phyloP scores from a whole-genome alignment of 129 eudicot species.

The Mikania micrantha region DNA sequence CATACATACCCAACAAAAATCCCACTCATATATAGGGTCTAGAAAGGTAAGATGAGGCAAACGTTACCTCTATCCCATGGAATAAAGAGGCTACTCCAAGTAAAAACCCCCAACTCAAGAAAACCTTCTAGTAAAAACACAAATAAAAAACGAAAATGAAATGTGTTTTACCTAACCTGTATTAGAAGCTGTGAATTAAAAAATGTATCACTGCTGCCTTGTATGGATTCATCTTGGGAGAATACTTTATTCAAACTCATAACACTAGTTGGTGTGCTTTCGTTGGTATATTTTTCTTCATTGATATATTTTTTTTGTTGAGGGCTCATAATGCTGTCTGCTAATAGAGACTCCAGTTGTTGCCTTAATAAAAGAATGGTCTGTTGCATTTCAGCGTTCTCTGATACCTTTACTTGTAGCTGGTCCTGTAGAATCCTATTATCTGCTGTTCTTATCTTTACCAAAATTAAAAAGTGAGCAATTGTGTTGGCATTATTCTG shows the following conservation, averaged over 20 bases:
- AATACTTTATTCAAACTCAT: slow-evolving; percentile 62
- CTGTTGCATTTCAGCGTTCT: slow-evolving; percentile 77
- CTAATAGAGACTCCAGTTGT: slow-evolving; percentile 50
- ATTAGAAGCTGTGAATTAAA: slow-evolving; percentile 48
- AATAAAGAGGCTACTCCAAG: too few relatives aligned
- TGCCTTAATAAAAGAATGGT: slow-evolving; percentile 60
- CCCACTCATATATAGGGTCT: too few relatives aligned
- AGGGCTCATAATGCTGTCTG: slow-evolving; percentile 29
- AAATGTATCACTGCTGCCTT: slow-evolving; percentile 36
- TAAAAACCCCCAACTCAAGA: too few relatives aligned
- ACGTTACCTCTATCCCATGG: too few relatives aligned
- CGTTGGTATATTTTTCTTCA: slow-evolving; percentile 44
- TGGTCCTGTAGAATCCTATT: slow-evolving; percentile 86
- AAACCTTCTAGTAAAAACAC: background rate
- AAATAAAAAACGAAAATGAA: background rate
- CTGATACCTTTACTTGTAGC: slow-evolving; percentile 71
- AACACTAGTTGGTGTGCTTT: slow-evolving; percentile 71
- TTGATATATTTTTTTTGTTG: slow-evolving; percentile 13
- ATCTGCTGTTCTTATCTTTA: slow-evolving; percentile 77
- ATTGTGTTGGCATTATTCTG: slow-evolving; percentile 15
- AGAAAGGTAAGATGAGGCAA: too few relatives aligned
- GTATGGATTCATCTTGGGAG: slow-evolving; percentile 43
- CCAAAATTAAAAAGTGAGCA: slow-evolving; percentile 7
- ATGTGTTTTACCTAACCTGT: slow-evolving; percentile 45
- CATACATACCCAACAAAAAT: too few relatives aligned